These are phyloP conservation scores for Olyra latifolia DNA, from an alignment of 176 grass and related monocot species.

Conservation along the genomic window DNA sequence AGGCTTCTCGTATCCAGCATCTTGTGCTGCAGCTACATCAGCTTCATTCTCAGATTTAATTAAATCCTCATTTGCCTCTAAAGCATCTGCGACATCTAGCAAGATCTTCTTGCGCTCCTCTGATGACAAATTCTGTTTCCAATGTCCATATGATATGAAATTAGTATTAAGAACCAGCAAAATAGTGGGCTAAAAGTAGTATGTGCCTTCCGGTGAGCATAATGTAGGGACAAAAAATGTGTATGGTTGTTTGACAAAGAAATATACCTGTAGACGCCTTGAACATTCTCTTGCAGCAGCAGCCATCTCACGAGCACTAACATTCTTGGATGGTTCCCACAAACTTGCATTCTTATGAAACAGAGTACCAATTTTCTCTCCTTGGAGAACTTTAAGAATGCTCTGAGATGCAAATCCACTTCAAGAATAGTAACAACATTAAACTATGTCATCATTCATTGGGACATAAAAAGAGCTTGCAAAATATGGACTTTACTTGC, in stretches of 20 bases:
- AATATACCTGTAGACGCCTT: conserved; percentile 66
- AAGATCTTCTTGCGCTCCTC: conserved; percentile 87
- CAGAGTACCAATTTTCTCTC: conserved; percentile 88
- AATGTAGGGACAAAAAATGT: not conserved
- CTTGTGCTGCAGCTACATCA: conserved; percentile 68
- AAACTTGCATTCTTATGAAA: conserved; percentile 73
- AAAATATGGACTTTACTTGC: not conserved
- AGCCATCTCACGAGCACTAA: conserved; percentile 75
- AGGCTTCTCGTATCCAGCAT: conserved; percentile 75
- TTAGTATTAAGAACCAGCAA: not conserved
- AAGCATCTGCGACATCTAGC: conserved; percentile 77
- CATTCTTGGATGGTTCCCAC: conserved; percentile 58
- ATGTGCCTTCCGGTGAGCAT: not conserved
- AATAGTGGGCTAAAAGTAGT: not conserved
- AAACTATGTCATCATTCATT: conserved; percentile 2
- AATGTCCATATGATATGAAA: not conserved
- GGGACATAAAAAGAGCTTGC: not conserved
- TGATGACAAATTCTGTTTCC: conserved; percentile 73
- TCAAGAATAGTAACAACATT: conserved; percentile 31
- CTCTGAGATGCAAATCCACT: conserved; percentile 84
- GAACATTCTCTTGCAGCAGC: conserved; percentile 83
- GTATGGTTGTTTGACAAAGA: not conserved
- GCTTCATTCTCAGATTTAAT: conserved; percentile 87
- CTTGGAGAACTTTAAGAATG: conserved; percentile 83
- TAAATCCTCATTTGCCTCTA: conserved; percentile 67